These are phyloP conservation scores for Volvox carteri DNA, from an alignment of 163 green algal species.

Conservation along the genomic window DNA sequence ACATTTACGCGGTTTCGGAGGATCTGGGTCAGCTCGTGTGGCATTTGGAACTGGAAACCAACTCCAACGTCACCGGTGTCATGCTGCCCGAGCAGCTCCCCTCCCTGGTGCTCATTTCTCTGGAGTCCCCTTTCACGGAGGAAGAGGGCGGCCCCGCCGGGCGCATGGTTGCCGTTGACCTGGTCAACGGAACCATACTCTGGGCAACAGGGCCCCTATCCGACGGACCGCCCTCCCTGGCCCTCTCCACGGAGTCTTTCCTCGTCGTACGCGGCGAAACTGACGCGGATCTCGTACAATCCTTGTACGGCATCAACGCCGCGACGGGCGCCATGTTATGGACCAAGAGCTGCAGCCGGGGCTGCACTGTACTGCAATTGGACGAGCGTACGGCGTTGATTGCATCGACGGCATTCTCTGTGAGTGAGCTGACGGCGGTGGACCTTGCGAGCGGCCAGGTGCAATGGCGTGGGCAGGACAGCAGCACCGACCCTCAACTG, in stretches of 20 bases:
- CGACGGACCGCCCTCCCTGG: conserved; percentile 8
- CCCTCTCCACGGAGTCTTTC: not conserved
- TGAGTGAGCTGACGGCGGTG: conserved; percentile 36
- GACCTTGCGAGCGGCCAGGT: conserved; percentile 34
- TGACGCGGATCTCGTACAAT: conserved; percentile 19
- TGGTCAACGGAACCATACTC: not conserved
- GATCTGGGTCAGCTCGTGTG: conserved; percentile 2
- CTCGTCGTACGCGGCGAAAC: conserved; percentile 3
- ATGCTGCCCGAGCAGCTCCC: not conserved
- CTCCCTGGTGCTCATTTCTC: conserved; percentile 17
- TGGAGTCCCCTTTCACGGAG: not conserved
- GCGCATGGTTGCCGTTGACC: conserved; percentile 11
- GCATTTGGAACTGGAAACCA: not conserved
- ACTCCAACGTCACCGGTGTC: not conserved
- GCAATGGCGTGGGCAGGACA: conserved; percentile 42
- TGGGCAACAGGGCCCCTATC: conserved; percentile 34
- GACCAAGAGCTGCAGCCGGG: conserved; percentile 38
- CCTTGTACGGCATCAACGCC: conserved; percentile 42
- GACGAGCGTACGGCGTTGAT: conserved; percentile 35
- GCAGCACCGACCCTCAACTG: not conserved
- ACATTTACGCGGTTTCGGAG: conserved; percentile 23
- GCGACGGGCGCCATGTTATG: conserved; percentile 35
- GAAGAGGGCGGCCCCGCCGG: not conserved
- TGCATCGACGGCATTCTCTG: conserved; percentile 16
- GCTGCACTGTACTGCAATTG: conserved; percentile 39